These are phyloP conservation scores for Lithospermum erythrorhizon DNA, from an alignment of 257 asterid genomes.

Conservation along the genomic window DNA sequence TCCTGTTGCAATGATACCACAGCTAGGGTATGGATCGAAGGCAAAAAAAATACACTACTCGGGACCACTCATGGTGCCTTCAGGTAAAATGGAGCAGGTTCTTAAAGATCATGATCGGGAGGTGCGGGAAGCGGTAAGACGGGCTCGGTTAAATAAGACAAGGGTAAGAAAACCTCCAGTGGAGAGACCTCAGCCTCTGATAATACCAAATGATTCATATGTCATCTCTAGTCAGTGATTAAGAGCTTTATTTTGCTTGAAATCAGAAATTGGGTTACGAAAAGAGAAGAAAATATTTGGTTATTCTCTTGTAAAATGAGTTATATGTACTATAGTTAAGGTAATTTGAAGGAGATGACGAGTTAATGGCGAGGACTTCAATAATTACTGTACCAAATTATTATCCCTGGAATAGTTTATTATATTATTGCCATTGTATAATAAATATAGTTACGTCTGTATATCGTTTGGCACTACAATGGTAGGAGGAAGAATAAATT, in stretches of 20 bases:
- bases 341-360: too few species aligned
- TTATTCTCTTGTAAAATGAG: too few species aligned
- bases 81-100: constrained; percentile 81
- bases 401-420: too few species aligned
- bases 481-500: too few species aligned
- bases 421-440: too few species aligned
- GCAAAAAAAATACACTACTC: constrained; percentile 87
- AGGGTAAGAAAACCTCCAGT: constrained; percentile 50
- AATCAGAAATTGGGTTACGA: too few species aligned
- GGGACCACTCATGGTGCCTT: constrained; percentile 77
- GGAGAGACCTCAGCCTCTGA: constrained; percentile 29
- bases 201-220: constrained; percentile 41
- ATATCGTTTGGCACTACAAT: too few species aligned
- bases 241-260: too few species aligned
- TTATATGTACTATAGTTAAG: neutral
- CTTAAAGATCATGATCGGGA: constrained; percentile 87
- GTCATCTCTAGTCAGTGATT: constrained; percentile 62
- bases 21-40: constrained; percentile 71
- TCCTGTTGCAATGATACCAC: constrained; percentile 5
- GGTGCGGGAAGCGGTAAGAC: constrained; percentile 81
- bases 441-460: too few species aligned
- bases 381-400: too few species aligned
- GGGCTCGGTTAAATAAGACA: constrained; percentile 84
- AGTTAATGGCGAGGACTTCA: too few species aligned
- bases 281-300: neutral